Base-by-base conservation (phyloP, 1,284 basidiomycete genomes). In the Porodaedalea pini region DNA sequence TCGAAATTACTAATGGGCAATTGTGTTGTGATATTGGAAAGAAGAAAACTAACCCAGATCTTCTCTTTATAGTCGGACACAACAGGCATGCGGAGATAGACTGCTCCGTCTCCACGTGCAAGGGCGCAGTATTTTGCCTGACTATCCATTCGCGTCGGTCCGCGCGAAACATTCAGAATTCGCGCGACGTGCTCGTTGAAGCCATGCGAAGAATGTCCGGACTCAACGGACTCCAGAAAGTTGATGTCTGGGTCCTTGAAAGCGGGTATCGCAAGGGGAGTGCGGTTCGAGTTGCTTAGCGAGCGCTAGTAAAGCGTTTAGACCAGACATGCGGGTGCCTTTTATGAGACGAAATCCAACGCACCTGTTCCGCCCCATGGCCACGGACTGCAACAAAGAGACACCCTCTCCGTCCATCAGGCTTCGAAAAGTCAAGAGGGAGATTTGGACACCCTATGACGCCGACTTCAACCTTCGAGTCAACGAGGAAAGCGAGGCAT, bases 391-490 rank as follows among this genome's bases (percentile, higher is more conserved):
- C 92, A 50, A 92, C 78, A 71, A 96, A 97, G 31, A 97, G 75
- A 57, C 86, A 88, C 0, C 94, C 94, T 56, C 79, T 85, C 47
- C 77, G 78, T 29, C 81, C 81, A 11, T 82, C 75, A 1, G 86
- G 79, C 48, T 82, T 73, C 0, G 77, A 69, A 2, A 79, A 76
- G 62, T 84, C 76, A 21, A 81, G 70, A n/a, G 85, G 88, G 23
- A 99, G 78, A 73, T 99, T 99, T 0, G 95, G 96, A 71, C 95
- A 98, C 3, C 95, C 96, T 68, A 98, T 93, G 19, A 97, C 87
- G 19, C 94, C 95, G 11, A 98, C 78, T 67, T 92, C 79, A 40
- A 96, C 92, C 58, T 86, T 70, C 0, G 91, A 83, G 65, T 98
- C 86, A 56, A 94, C 81, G 65, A 99, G 84, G 59, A 99, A 80